Evolutionary conservation across 495 filamentous ascomycete genomes (phyloP), one percentile per base, ranked within the genome.

Genomic region (Arthonia radiata): DNA sequence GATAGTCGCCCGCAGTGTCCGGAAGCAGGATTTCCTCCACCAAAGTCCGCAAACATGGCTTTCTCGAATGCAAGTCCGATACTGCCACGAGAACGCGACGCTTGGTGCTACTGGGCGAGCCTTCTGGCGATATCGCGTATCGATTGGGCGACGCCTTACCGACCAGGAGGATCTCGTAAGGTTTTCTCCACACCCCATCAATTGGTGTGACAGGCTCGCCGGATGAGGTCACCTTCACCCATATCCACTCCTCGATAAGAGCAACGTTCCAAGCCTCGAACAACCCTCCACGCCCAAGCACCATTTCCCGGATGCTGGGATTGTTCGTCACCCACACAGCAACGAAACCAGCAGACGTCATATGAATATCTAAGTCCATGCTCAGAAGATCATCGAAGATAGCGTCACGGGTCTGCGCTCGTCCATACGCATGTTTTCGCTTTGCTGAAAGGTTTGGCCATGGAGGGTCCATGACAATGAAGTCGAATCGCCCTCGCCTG

Each of bases 251-350:
- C 26, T 81, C 82, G 10, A 58, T 44, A 13, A 69, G 37, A 23
- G 57, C 44, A 1, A 93, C 53, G 2, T 61, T 69, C 54, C 73
- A 75, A 22, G 49, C 43, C 5, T 43, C 45, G 17, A 92, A 70
- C 4, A 76, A 25, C 1, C 53, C 56, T 4, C 31, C 37, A 3
- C 53, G 44, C 2, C 58, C 49, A 4, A 74, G 58, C 1, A 86
- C 57, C 18, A 63, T 38, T 6, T 61, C 53, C 4, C 61, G 46
- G 1, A 71, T 50, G 23, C 59, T 58, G 2, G 54, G 40, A 9
- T 72, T 71, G 44, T 93, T 94, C 5, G 82, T 94, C 11, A 89
- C 61, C 86, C 86, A 97, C 16, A 93, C 59, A 6, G 60, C 86
- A 0, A 83, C 55, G 0, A 69, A 38, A 4, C 61, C 68, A 18